Evolutionary conservation across 1,284 basidiomycete genomes (phyloP).

Genomic region (Spongispora temasekensis): DNA sequence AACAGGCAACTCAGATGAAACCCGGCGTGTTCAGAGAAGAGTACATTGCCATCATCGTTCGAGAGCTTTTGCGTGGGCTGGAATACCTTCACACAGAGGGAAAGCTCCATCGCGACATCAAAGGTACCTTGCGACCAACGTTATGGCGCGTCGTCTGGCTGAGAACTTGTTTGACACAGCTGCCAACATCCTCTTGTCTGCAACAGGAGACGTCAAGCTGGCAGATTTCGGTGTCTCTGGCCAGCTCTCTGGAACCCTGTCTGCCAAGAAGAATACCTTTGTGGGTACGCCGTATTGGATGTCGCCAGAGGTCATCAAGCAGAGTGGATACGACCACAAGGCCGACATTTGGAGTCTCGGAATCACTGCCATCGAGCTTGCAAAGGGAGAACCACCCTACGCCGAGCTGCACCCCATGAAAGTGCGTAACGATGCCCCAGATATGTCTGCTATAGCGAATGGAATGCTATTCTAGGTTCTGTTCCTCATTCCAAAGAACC

Average conservation of each 20-base stretch:
- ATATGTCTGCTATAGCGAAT: neutral
- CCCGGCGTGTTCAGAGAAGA: constrained; percentile 97
- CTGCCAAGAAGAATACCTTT: constrained; percentile 99
- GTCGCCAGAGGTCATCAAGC: constrained; percentile 99
- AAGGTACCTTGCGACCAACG: constrained; percentile 55
- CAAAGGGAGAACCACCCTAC: constrained; percentile 96
- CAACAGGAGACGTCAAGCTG: constrained; percentile 95
- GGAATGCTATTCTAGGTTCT: constrained; percentile 62
- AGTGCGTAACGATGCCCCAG: constrained; percentile 43
- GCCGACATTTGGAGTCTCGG: constrained; percentile 98
- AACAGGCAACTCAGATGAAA: constrained; percentile 78
- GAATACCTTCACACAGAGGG: constrained; percentile 96
- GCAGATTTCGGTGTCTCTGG: constrained; percentile 99
- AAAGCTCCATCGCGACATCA: constrained; percentile 98
- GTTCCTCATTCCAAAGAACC: constrained; percentile 98
- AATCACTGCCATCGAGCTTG: constrained; percentile 97
- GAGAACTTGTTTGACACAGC: constrained; percentile 47
- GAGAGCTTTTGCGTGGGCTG: constrained; percentile 89
- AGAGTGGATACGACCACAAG: constrained; percentile 98
- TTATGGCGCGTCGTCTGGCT: constrained; percentile 5
- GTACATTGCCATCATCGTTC: constrained; percentile 96
- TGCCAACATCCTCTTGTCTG: constrained; percentile 93
- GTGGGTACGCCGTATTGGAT: constrained; percentile 99
- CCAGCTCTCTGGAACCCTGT: constrained; percentile 93
- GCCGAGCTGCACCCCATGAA: constrained; percentile 99